Percentiles rank a stretch among this genome's conserved stretches.
Evolutionary conservation across 345 rosid genomes (phyloP).

Genomic region (Gossypium raimondii): DNA sequence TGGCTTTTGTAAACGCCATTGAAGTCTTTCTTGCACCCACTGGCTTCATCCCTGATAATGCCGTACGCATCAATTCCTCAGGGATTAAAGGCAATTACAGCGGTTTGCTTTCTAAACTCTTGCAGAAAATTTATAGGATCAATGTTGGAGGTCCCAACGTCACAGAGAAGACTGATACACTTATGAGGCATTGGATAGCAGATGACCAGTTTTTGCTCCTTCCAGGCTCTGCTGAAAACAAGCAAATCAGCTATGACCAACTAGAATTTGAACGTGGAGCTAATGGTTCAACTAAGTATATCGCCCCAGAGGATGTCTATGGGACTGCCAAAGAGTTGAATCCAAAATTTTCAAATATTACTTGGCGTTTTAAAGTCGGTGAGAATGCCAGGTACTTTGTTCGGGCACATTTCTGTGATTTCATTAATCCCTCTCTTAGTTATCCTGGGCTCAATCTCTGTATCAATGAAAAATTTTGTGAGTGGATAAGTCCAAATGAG

Average conservation of each 20-base stretch:
- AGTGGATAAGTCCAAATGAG: constrained; percentile 17
- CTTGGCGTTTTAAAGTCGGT: not conserved
- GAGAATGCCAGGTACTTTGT: not conserved
- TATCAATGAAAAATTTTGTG: constrained; percentile 17
- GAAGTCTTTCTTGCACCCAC: constrained; percentile 47
- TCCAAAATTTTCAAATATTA: not conserved
- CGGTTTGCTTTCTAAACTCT: not conserved
- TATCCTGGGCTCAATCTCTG: constrained; percentile 30
- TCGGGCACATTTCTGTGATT: constrained; percentile 35
- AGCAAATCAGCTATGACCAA: too few relatives aligned
- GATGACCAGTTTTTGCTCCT: constrained; percentile 27
- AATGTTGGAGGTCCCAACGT: constrained; percentile 35
- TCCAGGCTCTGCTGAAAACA: constrained; percentile 19
- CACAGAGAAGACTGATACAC: constrained; percentile 24
- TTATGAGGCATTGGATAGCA: constrained; percentile 41
- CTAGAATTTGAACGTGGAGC: accelerated
- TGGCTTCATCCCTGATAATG: constrained; percentile 6
- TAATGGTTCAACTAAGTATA: constrained; percentile 8
- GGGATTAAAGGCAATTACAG: not conserved
- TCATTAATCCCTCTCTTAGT: not conserved
- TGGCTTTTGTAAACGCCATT: constrained; percentile 56
- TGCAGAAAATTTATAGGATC: not conserved
- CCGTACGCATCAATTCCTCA: not conserved
- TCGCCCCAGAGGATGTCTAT: not conserved
- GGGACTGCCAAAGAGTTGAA: not conserved